Percentiles rank a stretch among this genome's conserved stretches.
phyloP scores from a whole-genome alignment of 176 grass and related monocot genomes.

The Puccinellia tenuiflora region DNA sequence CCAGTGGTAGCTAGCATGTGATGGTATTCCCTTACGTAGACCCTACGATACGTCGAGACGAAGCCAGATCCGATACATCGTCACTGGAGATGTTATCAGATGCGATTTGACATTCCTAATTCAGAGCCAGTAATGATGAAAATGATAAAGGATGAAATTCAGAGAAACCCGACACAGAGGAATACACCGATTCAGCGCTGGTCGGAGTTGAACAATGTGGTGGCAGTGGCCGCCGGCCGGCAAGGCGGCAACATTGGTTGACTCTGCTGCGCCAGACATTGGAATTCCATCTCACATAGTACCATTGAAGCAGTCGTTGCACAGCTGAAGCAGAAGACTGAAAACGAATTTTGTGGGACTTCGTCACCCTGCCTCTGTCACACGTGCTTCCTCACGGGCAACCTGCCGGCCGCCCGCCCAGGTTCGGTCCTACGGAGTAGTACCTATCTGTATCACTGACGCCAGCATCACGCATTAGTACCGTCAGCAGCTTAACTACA shows the following conservation, averaged over 20 bases:
- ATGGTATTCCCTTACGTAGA: too few relatives aligned
- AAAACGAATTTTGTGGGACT: background rate
- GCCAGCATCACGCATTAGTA: background rate
- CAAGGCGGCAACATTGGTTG: background rate
- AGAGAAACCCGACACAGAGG: too few relatives aligned
- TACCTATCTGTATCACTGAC: background rate
- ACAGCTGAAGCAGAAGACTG: background rate
- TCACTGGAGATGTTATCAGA: background rate
- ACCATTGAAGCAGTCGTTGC: background rate
- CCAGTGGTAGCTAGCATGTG: too few relatives aligned
- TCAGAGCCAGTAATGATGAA: too few relatives aligned
- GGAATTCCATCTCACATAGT: background rate
- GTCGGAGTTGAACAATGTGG: background rate
- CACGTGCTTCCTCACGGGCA: conserved; percentile 8
- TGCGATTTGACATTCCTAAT: background rate
- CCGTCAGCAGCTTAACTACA: background rate
- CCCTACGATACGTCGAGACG: conserved; percentile 15
- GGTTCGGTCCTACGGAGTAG: too few relatives aligned
- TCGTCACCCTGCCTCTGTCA: background rate
- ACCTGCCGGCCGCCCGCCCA: too few relatives aligned
- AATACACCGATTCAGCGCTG: too few relatives aligned
- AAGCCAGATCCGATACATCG: background rate
- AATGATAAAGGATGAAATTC: too few relatives aligned
- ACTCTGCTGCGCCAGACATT: background rate
- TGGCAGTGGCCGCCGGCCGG: background rate